A percentile compares a stretch with the other conserved stretches of the same genome.
Evolutionary conservation across 371 early-diverging fungal species (phyloP).

Genomic region (Mortierella polycephala): DNA sequence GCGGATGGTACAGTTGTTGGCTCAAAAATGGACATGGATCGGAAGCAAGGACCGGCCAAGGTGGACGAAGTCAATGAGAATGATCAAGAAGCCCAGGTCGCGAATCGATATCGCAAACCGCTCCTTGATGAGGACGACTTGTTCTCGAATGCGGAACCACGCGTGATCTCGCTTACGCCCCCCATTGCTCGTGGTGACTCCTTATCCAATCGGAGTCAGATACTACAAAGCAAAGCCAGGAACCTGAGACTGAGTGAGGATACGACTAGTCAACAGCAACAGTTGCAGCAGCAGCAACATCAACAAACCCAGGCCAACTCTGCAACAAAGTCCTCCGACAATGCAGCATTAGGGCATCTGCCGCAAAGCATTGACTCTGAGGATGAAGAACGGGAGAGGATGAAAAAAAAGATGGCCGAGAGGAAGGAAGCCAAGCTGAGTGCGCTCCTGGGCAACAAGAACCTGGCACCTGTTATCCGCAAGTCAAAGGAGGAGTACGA

Average conservation of each 20-base stretch:
- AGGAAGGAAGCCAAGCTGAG: conserved; percentile 29
- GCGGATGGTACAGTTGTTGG: neutral
- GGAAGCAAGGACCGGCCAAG: conserved; percentile 6
- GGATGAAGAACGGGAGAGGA: conserved; percentile 29
- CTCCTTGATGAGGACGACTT: conserved; percentile 45
- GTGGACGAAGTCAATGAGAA: conserved; percentile 12
- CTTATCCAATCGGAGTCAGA: conserved; percentile 7
- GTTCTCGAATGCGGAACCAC: conserved; percentile 29
- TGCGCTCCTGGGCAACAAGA: conserved; percentile 34
- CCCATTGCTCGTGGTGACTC: conserved; percentile 49
- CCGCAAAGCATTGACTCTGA: conserved; percentile 34
- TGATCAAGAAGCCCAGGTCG: conserved; percentile 29
- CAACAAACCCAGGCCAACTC: conserved; percentile 6
- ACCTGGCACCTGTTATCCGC: conserved; percentile 9
- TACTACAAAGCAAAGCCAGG: conserved; percentile 31
- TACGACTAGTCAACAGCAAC: conserved; percentile 1
- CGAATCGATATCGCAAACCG: conserved; percentile 44
- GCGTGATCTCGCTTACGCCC: conserved; percentile 47
- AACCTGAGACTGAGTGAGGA: conserved; percentile 19
- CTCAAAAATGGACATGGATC: conserved; percentile 1
- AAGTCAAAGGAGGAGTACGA: conserved; percentile 45
- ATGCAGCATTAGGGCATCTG: conserved; percentile 13
- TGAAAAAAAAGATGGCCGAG: conserved; percentile 15
- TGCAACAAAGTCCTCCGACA: conserved; percentile 4
- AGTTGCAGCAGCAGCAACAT: conserved; percentile 13